These are phyloP conservation scores for Aspergillus nanangensis DNA, from an alignment of 495 filamentous ascomycete genomes.

Conservation along the genomic window DNA sequence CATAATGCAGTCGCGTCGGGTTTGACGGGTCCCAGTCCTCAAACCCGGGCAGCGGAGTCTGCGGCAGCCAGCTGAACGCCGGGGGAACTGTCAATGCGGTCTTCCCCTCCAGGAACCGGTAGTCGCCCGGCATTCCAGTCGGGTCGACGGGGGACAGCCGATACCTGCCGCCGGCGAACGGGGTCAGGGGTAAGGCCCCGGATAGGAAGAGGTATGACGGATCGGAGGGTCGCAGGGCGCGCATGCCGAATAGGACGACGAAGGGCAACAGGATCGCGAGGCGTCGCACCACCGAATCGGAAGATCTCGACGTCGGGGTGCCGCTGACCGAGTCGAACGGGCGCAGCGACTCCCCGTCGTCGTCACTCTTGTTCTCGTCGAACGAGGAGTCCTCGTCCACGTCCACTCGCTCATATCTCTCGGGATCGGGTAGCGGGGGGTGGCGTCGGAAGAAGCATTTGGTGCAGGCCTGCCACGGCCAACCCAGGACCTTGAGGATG, in stretches of 20 bases:
- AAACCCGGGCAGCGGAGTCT: slow-evolving; percentile 22
- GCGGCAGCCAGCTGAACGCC: slow-evolving; percentile 27
- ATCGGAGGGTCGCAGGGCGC: slow-evolving; percentile 24
- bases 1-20: slow-evolving; percentile 28
- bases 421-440: slow-evolving; percentile 22
- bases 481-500: slow-evolving; percentile 25
- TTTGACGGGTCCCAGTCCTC: slow-evolving; percentile 27
- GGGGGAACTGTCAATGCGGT: slow-evolving; percentile 21
- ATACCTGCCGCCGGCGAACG: slow-evolving; percentile 20
- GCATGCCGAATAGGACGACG: slow-evolving; percentile 17
- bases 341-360: slow-evolving; percentile 23
- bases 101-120: slow-evolving; percentile 16
- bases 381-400: slow-evolving; percentile 25
- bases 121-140: slow-evolving; percentile 16
- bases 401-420: slow-evolving; percentile 27
- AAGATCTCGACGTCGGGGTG: slow-evolving; percentile 1
- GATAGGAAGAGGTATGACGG: slow-evolving; percentile 31
- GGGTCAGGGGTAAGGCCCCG: slow-evolving; percentile 21
- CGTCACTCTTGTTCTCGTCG: slow-evolving; percentile 25
- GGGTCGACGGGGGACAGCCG: slow-evolving; percentile 22
- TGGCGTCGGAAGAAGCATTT: too few species aligned
- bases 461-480: slow-evolving; percentile 30
- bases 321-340: slow-evolving; percentile 8
- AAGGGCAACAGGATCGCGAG: slow-evolving; percentile 16
- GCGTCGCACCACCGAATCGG: slow-evolving; percentile 11